phyloP scores from a whole-genome alignment of 73 alveolate species.

The Tetrahymena malaccensis region DNA sequence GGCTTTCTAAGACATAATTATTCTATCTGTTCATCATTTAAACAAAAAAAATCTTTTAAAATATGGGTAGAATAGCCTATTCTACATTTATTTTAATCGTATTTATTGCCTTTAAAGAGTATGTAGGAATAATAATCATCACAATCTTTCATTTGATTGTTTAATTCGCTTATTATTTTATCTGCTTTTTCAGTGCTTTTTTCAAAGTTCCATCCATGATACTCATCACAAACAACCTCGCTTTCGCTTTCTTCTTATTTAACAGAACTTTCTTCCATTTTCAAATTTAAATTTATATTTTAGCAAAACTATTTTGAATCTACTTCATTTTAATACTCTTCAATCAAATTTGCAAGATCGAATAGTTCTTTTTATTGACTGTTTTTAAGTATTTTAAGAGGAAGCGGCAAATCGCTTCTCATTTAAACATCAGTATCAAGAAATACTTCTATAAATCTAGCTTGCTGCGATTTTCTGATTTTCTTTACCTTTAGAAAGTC shows the following conservation, averaged over 20 bases:
- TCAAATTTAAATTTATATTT: too few species aligned
- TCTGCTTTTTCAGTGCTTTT: neutral
- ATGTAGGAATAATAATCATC: too few species aligned
- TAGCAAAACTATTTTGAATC: too few species aligned
- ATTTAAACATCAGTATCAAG: neutral
- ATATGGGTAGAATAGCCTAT: neutral
- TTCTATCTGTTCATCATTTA: neutral
- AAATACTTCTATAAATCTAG: neutral
- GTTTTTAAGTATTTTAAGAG: neutral
- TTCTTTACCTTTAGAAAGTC: neutral
- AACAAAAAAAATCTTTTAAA: neutral
- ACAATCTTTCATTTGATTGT: too few species aligned
- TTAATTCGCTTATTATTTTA: neutral
- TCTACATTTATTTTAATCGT: neutral
- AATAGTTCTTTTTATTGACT: neutral
- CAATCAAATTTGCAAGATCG: neutral
- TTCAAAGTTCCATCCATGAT: neutral
- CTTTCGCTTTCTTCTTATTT: too few species aligned
- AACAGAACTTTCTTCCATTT: too few species aligned
- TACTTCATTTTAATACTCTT: neutral
- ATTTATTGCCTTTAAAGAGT: neutral
- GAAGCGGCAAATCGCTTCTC: neutral
- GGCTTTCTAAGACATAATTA: neutral
- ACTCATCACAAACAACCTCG: neutral
- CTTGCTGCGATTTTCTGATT: too few species aligned